Evolutionary conservation across 495 filamentous ascomycete species (phyloP).

Genomic region (Neurospora intermedia): DNA sequence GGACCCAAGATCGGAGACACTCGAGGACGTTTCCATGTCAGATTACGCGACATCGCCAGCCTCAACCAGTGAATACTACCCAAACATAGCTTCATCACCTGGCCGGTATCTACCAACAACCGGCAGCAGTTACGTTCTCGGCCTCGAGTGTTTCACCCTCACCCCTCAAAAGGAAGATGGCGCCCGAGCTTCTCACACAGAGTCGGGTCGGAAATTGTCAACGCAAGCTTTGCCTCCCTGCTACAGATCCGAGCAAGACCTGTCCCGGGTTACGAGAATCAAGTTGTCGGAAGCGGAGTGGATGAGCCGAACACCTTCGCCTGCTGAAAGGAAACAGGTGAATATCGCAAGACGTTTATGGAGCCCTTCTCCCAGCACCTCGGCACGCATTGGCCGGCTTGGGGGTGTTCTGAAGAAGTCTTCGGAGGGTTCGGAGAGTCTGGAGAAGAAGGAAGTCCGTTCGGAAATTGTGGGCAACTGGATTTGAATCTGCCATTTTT

Average conservation of each 20-base stretch:
- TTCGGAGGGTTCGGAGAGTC: background rate
- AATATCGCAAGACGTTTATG: slow-evolving; percentile 4
- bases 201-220: background rate
- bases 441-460: background rate
- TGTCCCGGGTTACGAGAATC: slow-evolving; percentile 6
- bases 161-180: slow-evolving; percentile 8
- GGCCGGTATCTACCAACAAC: slow-evolving; percentile 24
- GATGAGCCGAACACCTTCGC: slow-evolving; percentile 29
- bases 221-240: slow-evolving; percentile 5
- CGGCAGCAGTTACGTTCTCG: slow-evolving; percentile 24
- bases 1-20: background rate
- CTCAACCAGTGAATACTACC: slow-evolving; percentile 17
- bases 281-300: slow-evolving; percentile 28
- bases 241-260: slow-evolving; percentile 1
- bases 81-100: slow-evolving; percentile 14
- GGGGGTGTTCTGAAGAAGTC: slow-evolving; percentile 5
- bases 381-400: slow-evolving; percentile 2
- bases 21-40: slow-evolving; percentile 19
- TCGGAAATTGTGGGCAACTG: background rate
- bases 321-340: slow-evolving; percentile 4
- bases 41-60: slow-evolving; percentile 24
- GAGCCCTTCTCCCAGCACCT: slow-evolving; percentile 8
- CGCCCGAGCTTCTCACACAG: background rate
- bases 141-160: slow-evolving; percentile 17
- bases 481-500: background rate